Conservation (phyloP, 495 filamentous ascomycete species). For the Penicillium malachiteum region DNA sequence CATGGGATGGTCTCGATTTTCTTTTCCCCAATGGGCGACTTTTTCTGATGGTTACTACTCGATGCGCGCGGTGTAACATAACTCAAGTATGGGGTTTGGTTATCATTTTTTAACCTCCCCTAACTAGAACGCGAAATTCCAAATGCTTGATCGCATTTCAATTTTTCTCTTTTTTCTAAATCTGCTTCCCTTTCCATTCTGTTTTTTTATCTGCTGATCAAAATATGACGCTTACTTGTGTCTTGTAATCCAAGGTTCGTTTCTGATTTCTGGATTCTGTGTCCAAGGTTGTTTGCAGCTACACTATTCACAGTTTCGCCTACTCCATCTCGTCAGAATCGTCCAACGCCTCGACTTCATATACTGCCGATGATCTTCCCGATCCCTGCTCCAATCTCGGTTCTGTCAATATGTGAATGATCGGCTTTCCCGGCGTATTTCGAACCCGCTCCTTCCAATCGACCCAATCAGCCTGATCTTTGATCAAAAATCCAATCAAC, state of each 20-base stretch:
- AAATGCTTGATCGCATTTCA: slow-evolving; percentile 55
- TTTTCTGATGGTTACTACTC: slow-evolving; percentile 65
- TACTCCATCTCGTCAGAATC: slow-evolving; percentile 56
- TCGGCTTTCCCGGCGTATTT: slow-evolving; percentile 71
- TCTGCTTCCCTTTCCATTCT: slow-evolving; percentile 7
- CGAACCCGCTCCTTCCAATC: slow-evolving; percentile 71
- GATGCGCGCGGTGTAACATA: slow-evolving; percentile 79
- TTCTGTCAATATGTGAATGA: slow-evolving; percentile 70
- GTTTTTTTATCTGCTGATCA: not conserved
- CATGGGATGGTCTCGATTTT: slow-evolving; percentile 78
- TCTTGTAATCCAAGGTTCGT: too few species aligned
- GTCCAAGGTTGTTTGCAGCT: not conserved
- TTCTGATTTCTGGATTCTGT: too few species aligned
- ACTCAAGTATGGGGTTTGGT: slow-evolving; percentile 51
- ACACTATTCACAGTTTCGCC: not conserved
- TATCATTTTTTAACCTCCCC: slow-evolving; percentile 34
- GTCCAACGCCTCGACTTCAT: slow-evolving; percentile 85
- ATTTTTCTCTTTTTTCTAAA: slow-evolving; percentile 15
- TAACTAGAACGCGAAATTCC: slow-evolving; percentile 47
- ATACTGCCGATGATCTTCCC: slow-evolving; percentile 71
- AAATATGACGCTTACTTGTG: too few species aligned
- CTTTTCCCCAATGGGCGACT: slow-evolving; percentile 61
- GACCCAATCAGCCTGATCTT: slow-evolving; percentile 77
- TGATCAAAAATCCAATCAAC: slow-evolving; percentile 94
- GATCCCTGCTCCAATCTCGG: slow-evolving; percentile 55